Percentiles rank a stretch among this genome's conserved stretches.
These are phyloP conservation scores for Trametes cingulata DNA, from an alignment of 768 basidiomycete species.

Conservation along the genomic window DNA sequence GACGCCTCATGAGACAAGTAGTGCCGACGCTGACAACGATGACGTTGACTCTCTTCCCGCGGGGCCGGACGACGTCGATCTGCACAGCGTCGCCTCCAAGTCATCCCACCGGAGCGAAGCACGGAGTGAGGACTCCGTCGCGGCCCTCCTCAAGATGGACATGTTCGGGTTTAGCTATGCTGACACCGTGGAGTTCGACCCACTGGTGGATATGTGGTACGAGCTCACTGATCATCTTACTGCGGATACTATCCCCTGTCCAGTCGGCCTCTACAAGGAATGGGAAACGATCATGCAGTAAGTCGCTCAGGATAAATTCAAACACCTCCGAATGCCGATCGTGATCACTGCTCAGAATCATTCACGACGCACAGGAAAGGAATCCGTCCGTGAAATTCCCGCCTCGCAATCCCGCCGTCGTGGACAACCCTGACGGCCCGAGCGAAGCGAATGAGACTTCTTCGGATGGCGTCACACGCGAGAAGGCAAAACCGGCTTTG, in stretches of 20 bases:
- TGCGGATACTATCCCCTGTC: background rate
- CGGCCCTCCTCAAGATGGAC: background rate
- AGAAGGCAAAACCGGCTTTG: too few relatives aligned
- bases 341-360: background rate
- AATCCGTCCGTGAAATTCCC: too few relatives aligned
- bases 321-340: too few relatives aligned
- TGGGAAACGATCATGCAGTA: slow-evolving; percentile 1
- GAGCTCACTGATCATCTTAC: slow-evolving; percentile 7
- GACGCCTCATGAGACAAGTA: too few relatives aligned
- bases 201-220: slow-evolving; percentile 8
- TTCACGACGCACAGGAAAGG: background rate
- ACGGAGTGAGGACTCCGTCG: background rate
- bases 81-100: too few relatives aligned
- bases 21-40: too few relatives aligned
- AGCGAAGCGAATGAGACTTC: background rate
- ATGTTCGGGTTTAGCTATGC: background rate
- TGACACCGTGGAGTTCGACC: background rate
- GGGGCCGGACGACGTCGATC: too few relatives aligned
- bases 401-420: too few relatives aligned
- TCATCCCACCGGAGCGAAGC: background rate
- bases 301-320: background rate
- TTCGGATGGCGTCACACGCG: too few relatives aligned
- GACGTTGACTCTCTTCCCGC: too few relatives aligned
- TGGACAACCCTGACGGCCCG: too few relatives aligned
- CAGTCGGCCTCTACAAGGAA: background rate